Percentiles rank a stretch among this genome's conserved stretches.
Evolutionary conservation across 148 eudicot genomes (phyloP).

Genomic region (Cornus suecica): DNA sequence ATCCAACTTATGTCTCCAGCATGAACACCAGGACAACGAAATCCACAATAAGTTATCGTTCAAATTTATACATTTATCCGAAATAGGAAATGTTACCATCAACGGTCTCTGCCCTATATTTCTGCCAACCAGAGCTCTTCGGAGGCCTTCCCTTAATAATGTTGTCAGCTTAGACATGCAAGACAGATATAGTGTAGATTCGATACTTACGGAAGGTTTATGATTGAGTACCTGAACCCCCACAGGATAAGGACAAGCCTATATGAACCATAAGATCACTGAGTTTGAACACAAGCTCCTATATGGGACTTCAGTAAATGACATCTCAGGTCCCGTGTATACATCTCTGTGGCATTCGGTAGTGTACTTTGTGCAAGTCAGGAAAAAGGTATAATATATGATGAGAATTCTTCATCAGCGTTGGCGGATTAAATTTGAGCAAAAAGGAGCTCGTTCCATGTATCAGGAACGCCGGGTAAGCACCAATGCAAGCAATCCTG

Average conservation of each 20-base stretch:
- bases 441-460: slow-evolving; percentile 64
- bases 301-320: background rate
- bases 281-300: background rate
- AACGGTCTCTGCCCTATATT: background rate
- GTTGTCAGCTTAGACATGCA: background rate
- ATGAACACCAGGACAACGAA: background rate
- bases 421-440: slow-evolving; percentile 27
- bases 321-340: background rate
- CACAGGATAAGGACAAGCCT: background rate
- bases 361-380: background rate
- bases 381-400: background rate
- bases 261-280: background rate
- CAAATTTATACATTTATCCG: background rate
- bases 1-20: background rate
- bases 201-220: background rate
- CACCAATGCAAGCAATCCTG: slow-evolving; percentile 77
- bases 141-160: background rate
- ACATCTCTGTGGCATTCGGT: background rate
- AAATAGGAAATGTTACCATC: background rate
- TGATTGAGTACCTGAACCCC: background rate
- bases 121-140: background rate
- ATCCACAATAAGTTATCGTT: background rate
- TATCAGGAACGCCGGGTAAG: slow-evolving; percentile 68
- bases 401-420: background rate
- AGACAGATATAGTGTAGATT: background rate